Evolutionary conservation across 73 alveolate species (phyloP), one percentile per base, ranked within the genome.

Genomic region (Paramecium sonneborni): DNA sequence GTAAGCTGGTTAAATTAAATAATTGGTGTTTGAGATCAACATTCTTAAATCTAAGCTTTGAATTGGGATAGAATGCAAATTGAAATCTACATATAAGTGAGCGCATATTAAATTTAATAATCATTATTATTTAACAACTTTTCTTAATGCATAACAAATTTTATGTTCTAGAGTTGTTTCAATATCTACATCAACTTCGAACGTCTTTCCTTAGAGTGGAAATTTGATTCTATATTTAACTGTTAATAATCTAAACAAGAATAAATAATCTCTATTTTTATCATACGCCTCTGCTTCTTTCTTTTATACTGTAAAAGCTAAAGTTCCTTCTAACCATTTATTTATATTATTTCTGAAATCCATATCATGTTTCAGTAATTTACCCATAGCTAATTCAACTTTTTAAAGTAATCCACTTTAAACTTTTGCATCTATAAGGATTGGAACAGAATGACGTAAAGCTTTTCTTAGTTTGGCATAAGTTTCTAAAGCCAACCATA

Each of bases 251-350:
- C 94, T 88, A 70, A 88, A 88, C 18, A 88, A 72, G 67, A 88
- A 88, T 9, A 88, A 34, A 28, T 69, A 69, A 48, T 88, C 94
- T 23, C 48, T 88, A 69, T 88, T 88, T 52, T 88, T 82, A 28
- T 70, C 94, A 35, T 68, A 43, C 15, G 84, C 74, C 70, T 76
- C 87, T 70, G 70, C 48, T 15, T 69, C 76, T 67, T 88, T 88
- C 76, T 88, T 43, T 72, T 88, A 57, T 20, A 88, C 74, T 24
- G 94, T 82, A 30, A 69, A 88, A 10, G 70, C 87, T 11, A 88
- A 18, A 0, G 94, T 88, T 4, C 90, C 87, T 72, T 88, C 94
- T 24, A 88, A 44, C 94, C 94, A 88, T 69, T 88, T 88, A 72
- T 88, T 88, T 10, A 82, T 82, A 8, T 39, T 76, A 72, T 88